Evolutionary conservation across 139 green algal species (phyloP), one percentile per base, ranked within the genome.

Genomic region (Penium margaritaceum): DNA sequence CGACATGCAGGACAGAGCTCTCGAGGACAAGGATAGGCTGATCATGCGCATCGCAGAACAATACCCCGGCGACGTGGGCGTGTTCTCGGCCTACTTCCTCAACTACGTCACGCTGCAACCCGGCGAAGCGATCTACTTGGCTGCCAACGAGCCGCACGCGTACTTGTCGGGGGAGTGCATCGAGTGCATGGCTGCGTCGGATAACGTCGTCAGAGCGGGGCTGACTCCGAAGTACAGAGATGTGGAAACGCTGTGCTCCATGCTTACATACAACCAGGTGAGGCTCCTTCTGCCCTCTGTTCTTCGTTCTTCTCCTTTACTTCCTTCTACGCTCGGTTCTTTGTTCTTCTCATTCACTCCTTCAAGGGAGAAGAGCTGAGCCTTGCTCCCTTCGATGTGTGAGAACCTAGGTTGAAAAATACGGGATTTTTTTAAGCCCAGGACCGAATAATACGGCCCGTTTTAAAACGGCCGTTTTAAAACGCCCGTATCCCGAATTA

Each of bases 161-260:
- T 99, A 99, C 84, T 53, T 99, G 6, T 80, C 77, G 29, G 83
- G 81, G 9, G 73, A 84, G 62, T 85, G 78, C 35, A 81, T 97
- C 21, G 94, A 99, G 85, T 88, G 79, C 72, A 97, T 98, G 93
- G 93, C 93, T 0, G 88, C 89, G 14, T 89, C 81, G 36, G 94
- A 99, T 85, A 99, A 99, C 79, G 94, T 99, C 30, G 89, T 99
- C 32, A 83, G 94, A 0, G 94, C 92, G 17, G 94, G 94, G 0
- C 87, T 97, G 5, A 99, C 94, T 5, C 93, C 93, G 35, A 99
- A 99, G 84, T 86, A 93, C 65, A 85, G 90, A 33, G 90, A 89
- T 38, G 74, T 54, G 1, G 81, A 90, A 12, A 87, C 91, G 35
- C 85, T 99, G 39, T 95, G 89, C 76, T 81, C 83, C 7, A 93